Conservation (phyloP, 495 filamentous ascomycete genomes). For the Penicillium turbatum region DNA sequence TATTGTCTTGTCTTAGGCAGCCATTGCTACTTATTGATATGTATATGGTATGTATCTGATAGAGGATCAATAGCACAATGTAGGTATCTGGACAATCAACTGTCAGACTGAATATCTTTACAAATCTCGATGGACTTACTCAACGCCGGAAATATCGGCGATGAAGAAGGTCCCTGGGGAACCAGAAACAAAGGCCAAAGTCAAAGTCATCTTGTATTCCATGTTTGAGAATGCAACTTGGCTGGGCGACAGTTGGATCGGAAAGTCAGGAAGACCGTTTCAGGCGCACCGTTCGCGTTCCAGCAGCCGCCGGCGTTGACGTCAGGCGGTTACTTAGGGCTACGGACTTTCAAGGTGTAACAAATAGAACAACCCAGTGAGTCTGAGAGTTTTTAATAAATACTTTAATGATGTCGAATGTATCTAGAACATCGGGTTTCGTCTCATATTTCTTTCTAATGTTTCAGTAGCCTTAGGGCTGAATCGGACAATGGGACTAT, state of each 20-base stretch:
- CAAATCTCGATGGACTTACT: neutral
- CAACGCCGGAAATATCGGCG: neutral
- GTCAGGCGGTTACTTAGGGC: slow-evolving; percentile 22
- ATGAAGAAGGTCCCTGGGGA: neutral
- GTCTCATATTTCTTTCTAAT: neutral
- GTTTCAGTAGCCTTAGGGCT: neutral
- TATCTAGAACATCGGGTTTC: neutral
- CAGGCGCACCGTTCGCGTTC: slow-evolving; percentile 17
- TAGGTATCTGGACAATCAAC: neutral
- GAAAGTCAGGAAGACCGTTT: slow-evolving; percentile 17
- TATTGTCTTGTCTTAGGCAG: neutral
- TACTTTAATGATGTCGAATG: too few relatives aligned
- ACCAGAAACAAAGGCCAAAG: neutral
- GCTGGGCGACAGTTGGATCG: slow-evolving; percentile 9
- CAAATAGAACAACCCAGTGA: neutral
- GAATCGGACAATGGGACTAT: too few relatives aligned
- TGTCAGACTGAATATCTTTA: neutral
- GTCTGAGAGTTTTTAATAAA: too few relatives aligned
- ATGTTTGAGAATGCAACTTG: slow-evolving; percentile 14
- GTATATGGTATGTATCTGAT: neutral
- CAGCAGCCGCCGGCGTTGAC: slow-evolving; percentile 33
- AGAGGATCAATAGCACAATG: neutral
- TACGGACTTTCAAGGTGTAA: neutral
- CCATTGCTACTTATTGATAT: neutral
- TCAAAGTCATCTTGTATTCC: neutral